A percentile compares a stretch with the other conserved stretches of the same genome.
phyloP scores from a whole-genome alignment of 139 green algal genomes.

The Tetraselmis chui region DNA sequence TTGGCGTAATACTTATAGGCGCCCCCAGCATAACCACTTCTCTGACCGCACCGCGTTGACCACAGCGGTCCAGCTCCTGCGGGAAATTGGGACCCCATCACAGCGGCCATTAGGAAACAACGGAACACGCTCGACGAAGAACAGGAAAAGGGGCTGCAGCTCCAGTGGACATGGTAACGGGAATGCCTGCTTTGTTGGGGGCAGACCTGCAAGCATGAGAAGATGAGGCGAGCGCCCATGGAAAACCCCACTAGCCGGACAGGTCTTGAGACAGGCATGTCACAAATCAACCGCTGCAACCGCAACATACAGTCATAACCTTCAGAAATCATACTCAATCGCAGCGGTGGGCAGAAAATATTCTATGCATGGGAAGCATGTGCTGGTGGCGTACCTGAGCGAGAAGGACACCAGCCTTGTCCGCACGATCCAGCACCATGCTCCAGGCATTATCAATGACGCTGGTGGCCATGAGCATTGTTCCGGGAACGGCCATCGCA shows the following conservation, averaged over 20 bases:
- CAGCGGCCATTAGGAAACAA: neutral
- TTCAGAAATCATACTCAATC: no score
- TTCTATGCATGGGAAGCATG: neutral
- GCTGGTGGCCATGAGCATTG: neutral
- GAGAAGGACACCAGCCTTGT: neutral
- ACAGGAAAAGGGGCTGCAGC: neutral
- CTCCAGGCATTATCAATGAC: neutral
- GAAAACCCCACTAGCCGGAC: slow-evolving; percentile 38
- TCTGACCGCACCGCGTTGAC: neutral
- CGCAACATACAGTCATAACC: no score
- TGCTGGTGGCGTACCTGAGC: neutral
- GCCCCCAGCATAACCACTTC: neutral
- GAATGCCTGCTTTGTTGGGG: no score
- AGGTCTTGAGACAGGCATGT: neutral
- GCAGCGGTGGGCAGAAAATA: no score
- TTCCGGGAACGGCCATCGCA: neutral
- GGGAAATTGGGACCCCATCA: neutral
- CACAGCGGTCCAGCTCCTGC: neutral
- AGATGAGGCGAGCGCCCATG: slow-evolving; percentile 60
- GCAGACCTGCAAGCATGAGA: slow-evolving; percentile 61
- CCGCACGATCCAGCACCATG: neutral
- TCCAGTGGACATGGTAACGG: no score
- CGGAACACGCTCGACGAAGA: neutral
- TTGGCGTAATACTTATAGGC: neutral
- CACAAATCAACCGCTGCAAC: neutral